Conservation (phyloP, 495 filamentous ascomycete species). For the Stereocaulon alpinum region DNA sequence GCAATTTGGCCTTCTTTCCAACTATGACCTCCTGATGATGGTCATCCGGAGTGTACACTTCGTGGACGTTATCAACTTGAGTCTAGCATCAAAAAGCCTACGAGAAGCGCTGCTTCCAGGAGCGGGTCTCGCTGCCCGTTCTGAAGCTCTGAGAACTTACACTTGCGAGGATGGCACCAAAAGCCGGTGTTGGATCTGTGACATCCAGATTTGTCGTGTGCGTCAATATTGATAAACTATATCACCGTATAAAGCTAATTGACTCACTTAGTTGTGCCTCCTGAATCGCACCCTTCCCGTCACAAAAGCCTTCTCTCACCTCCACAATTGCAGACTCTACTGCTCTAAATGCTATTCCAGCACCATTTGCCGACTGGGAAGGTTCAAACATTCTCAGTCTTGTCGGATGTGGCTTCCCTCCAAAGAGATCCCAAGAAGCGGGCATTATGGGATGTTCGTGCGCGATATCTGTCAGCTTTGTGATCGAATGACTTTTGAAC, state of each 20-base stretch:
- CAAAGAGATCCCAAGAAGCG: background rate
- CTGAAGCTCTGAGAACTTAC: background rate
- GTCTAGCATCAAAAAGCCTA: background rate
- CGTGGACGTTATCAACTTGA: conserved; percentile 3
- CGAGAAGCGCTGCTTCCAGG: background rate
- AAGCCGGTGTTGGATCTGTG: background rate
- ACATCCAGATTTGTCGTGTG: background rate
- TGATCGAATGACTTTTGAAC: background rate
- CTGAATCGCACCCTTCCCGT: background rate
- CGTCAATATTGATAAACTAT: background rate
- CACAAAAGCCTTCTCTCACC: background rate
- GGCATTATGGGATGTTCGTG: too few species aligned
- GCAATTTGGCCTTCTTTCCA: background rate
- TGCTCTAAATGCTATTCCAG: conserved; percentile 1
- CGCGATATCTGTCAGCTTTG: background rate
- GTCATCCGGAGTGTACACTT: background rate
- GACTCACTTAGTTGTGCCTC: background rate
- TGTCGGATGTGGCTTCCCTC: background rate
- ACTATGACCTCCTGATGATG: background rate
- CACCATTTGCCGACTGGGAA: background rate
- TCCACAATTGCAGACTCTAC: background rate
- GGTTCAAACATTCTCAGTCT: background rate
- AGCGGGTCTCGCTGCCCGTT: background rate
- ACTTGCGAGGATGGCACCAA: background rate
- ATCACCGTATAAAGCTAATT: background rate